Evolutionary conservation across 768 basidiomycete genomes (phyloP).

Genomic region (Goffeauzyma gilvescens): DNA sequence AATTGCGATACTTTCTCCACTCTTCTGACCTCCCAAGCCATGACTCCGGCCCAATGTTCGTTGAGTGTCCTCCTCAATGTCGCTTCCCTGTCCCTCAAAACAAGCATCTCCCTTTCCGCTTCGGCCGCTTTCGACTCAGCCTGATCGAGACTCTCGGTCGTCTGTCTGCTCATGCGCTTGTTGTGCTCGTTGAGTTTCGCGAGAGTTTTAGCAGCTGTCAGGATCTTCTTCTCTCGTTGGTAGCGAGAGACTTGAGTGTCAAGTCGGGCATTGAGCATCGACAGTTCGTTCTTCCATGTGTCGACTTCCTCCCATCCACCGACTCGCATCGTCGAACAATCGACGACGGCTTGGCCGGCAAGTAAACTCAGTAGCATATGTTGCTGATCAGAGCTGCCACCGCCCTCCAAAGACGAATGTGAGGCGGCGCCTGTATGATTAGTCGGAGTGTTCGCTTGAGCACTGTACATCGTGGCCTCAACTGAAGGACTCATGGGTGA

Average conservation of each 20-base stretch:
- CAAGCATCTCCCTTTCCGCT: slow-evolving; percentile 32
- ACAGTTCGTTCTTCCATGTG: slow-evolving; percentile 43
- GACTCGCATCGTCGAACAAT: slow-evolving; percentile 63
- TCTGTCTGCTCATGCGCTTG: slow-evolving; percentile 33
- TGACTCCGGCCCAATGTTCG: slow-evolving; percentile 32
- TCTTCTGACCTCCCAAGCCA: slow-evolving; percentile 32
- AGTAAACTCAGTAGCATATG: slow-evolving; percentile 74
- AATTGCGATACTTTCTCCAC: slow-evolving; percentile 11
- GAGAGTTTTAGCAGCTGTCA: slow-evolving; percentile 31
- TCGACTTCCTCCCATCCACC: slow-evolving; percentile 55
- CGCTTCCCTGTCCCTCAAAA: slow-evolving; percentile 26
- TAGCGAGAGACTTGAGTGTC: slow-evolving; percentile 22
- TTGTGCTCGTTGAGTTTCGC: slow-evolving; percentile 30
- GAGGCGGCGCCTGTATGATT: background rate
- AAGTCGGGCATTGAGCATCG: slow-evolving; percentile 23
- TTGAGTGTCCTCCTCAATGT: slow-evolving; percentile 23
- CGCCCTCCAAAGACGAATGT: slow-evolving; percentile 9
- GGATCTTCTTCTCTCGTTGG: slow-evolving; percentile 33
- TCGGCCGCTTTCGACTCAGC: slow-evolving; percentile 31
- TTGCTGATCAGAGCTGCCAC: slow-evolving; percentile 35
- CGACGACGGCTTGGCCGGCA: slow-evolving; percentile 84
- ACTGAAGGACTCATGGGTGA: slow-evolving; percentile 1
- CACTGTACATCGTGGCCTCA: background rate
- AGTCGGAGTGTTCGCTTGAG: background rate
- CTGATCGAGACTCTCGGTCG: slow-evolving; percentile 28